Base-by-base conservation (phyloP, 2,329 filamentous ascomycete genomes). In the Lojkania enalia region DNA sequence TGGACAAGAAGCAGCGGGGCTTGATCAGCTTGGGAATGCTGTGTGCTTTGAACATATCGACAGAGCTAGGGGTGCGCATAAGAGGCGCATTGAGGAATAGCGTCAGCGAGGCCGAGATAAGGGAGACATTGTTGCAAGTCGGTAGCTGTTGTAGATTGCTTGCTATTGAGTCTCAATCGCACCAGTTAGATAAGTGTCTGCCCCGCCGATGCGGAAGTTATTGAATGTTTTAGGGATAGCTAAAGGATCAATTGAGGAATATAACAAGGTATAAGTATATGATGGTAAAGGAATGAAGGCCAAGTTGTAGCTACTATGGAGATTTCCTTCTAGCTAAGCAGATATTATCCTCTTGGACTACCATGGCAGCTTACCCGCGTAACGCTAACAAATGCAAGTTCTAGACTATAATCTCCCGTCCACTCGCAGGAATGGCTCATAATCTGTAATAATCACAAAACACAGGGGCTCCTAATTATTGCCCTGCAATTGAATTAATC, bases 11-110 rank as follows among this genome's bases (percentile, higher is more conserved):
- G 46, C 54, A 57, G 38, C 75, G 79, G 48, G 75, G 81, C 38
- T 77, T 85, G 43, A 65, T 85, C 20, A 84, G 83, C 57, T 76
- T 85, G 20, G 80, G 76, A 19, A 83, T 85, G 76, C 66, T 85
- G 27, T 78, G 76, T 55, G 79, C 79, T 4, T 69, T 83, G 51
- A 83, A 83, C 55, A 70, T 77, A 4, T 69, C 66, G 11, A 74
- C 76, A 0, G 82, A 85, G 57, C 64, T 85, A 48, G 80, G 70
- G 0, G 73, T 80, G 15, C 82, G 85, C 61, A 73, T 81, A 12
- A 70, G 79, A 31, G 81, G 81, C 0, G 82, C 82, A 1, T 62
- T 81, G 52, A 81, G 77, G 50, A 85, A 85, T 53, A 81, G 82
- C 0, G 66, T 80, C n/a, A 77, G 70, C 0, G 80, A 83, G 55